Base-by-base conservation (phyloP, 306 rosid species). In the Prunus dulcis region DNA sequence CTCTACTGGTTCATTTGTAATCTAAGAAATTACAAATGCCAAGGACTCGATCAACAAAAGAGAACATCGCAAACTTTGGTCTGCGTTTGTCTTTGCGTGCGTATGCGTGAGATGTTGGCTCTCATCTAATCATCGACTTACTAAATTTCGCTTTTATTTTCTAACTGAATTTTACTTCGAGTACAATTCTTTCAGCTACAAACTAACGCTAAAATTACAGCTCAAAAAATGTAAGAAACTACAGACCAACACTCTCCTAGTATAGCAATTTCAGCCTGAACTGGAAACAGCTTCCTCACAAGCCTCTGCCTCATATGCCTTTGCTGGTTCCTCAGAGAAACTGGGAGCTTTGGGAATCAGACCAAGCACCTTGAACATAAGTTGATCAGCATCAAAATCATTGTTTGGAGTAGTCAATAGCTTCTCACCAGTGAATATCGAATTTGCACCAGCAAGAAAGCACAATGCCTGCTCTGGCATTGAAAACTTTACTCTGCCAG, bases 391-490 rank as follows among this genome's bases (percentile, higher is more conserved):
- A 82, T 95, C 96, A 68, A 92, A 95, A 76, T 95, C 97, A 34
- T 95, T 95, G 89, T 95, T 95, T 6, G 97, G 87, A 10, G 97
- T 95, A 5, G 98, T 95, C 77, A 95, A 91, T 57, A 95, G 94
- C 90, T 90, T 95, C 76, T 95, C 98, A 9, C 98, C 98, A 1
- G 98, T 86, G 88, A 95, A 95, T 80, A 95, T 95, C 9, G 98
- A 95, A 82, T 95, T 95, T 20, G 98, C 98, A 53, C 98, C 97
- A 0, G 98, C 91, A 62, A 95, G 96, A 81, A 95, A 95, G 77
- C 98, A 95, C 65, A 95, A 61, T 45, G 98, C 96, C 80, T 95
- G 98, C 91, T 95, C 98, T 0, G 98, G 91, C 86, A 95, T 83
- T 46, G 98, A 90, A 89, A 92, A 95, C 78, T 90, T 86, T 23